Base-by-base conservation (phyloP, 164 flowering plant genomes). In the Saururus chinensis region DNA sequence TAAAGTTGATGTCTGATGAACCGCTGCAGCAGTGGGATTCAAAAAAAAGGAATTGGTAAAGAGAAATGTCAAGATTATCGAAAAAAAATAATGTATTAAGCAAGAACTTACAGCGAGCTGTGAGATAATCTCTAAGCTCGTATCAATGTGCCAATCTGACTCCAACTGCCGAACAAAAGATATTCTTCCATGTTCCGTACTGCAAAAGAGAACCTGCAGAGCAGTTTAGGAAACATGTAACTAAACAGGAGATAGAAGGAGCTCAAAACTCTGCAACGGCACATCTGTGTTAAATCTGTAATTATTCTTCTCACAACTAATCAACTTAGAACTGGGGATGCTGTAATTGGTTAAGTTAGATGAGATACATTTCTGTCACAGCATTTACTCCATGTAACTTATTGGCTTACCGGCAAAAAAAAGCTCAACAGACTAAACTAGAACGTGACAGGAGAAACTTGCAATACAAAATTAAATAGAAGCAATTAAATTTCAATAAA, bases 61-160 rank as follows among this genome's bases (percentile, higher is more conserved):
- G 25, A 55, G 30, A 1, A 11, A 11, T 24, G 19, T 16, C 0
- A 21, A 24, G 23, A 55, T 24, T 16, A 23, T 23, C 13, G 1
- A 11, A 24, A 24, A 5, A 0, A 55, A 10, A 21, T 16, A 13
- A 55, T 19, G 35, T 9, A 30, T 0, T 4, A 55, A 4, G 0
- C n/a, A 3, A 55, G 59, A 59, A 19, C 69, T 57, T 62, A 68
- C 72, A 37, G 65, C 56, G 21, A 71, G 67, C 64, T 67, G 74
- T 42, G 72, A 64, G 48, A 65, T 45, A 24, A 71, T 71, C 24
- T 74, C 74, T 40, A 59, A 59, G 60, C 68, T 74, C 59, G 68
- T 67, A 63, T 74, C 77, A 45, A 74, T 69, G 59, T 74, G 77
- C 77, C 74, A 74, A 21, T 74, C 77, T 19, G 77, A 69, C 56